Percentiles rank a stretch among this genome's conserved stretches.
phyloP scores from a whole-genome alignment of 805 yeast species.

The Cyberlindnera meyerae region DNA sequence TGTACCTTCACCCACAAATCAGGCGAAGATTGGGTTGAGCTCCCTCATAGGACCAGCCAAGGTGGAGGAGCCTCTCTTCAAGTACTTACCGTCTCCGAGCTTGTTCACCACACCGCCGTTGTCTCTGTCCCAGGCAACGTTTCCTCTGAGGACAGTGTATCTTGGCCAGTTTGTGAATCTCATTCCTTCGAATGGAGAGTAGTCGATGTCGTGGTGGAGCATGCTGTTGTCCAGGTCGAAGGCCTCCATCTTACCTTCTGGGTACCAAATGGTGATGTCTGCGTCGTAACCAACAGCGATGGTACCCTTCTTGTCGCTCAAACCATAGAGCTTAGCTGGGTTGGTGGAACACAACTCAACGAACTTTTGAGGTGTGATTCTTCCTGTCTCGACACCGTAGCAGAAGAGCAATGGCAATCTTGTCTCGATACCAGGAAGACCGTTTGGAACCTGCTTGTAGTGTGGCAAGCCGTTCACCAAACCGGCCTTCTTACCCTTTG shows the following conservation, averaged over 20 bases:
- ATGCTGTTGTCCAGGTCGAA: constrained; percentile 27
- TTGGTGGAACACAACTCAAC: constrained; percentile 43
- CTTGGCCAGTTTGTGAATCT: constrained; percentile 43
- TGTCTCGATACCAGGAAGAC: constrained; percentile 46
- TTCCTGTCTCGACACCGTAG: constrained; percentile 39
- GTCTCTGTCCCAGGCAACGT: constrained; percentile 29
- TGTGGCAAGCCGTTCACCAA: constrained; percentile 35
- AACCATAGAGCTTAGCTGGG: constrained; percentile 43
- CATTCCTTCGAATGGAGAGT: constrained; percentile 38
- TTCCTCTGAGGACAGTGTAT: constrained; percentile 37
- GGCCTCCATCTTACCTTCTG: constrained; percentile 28
- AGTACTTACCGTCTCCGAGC: constrained; percentile 23
- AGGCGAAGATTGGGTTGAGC: constrained; percentile 20
- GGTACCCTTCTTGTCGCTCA: constrained; percentile 37
- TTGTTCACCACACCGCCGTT: constrained; percentile 19
- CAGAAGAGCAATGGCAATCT: constrained; percentile 39
- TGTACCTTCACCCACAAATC: not conserved
- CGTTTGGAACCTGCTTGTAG: constrained; percentile 43
- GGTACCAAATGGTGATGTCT: constrained; percentile 45
- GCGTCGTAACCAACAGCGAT: constrained; percentile 45
- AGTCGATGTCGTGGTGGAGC: constrained; percentile 35
- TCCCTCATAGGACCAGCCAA: constrained; percentile 22
- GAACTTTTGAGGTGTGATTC: constrained; percentile 36
- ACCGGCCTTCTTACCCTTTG: constrained; percentile 39
- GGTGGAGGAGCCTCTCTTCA: constrained; percentile 25